A percentile compares a stretch with the other conserved stretches of the same genome.
Conservation (phyloP, 306 rosid genomes). For the Dalbergia oliveri region DNA sequence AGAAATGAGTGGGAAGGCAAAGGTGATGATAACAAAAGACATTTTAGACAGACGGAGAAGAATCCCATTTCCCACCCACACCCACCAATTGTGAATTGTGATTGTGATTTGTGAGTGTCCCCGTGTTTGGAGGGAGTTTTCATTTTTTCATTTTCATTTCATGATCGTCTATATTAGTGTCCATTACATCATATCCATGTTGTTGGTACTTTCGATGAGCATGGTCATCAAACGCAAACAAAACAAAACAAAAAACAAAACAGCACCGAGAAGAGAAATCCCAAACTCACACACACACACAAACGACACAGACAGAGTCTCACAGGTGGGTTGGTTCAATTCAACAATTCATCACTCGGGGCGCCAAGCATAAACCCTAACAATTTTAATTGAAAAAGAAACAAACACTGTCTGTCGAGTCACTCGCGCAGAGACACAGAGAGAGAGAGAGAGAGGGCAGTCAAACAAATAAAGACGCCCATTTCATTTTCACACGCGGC, state of each 20-base stretch:
- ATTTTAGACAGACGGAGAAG: slow-evolving; percentile 42
- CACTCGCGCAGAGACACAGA: background rate
- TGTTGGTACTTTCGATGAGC: slow-evolving; percentile 7
- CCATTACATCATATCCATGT: background rate
- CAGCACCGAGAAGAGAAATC: background rate
- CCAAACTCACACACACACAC: background rate
- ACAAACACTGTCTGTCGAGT: background rate
- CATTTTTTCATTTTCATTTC: slow-evolving; percentile 1
- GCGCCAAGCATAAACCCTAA: slow-evolving; percentile 48
- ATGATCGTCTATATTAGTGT: background rate
- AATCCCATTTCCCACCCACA: slow-evolving; percentile 19
- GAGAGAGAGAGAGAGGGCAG: slow-evolving; percentile 2
- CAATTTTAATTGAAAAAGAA: slow-evolving; percentile 14
- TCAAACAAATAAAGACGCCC: slow-evolving; percentile 17
- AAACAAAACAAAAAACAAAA: background rate
- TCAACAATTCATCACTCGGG: slow-evolving; percentile 43
- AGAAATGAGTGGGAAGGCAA: slow-evolving; percentile 35
- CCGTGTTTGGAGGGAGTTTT: slow-evolving; percentile 44
- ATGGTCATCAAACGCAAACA: slow-evolving; percentile 27
- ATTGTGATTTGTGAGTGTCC: background rate
- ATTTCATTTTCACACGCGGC: slow-evolving; percentile 46
- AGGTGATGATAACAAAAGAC: slow-evolving; percentile 15
- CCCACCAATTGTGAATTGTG: slow-evolving; percentile 3
- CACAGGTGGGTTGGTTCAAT: slow-evolving; percentile 37
- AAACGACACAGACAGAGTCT: background rate